Evolutionary conservation across 805 yeast species (phyloP), one percentile per base, ranked within the genome.

Genomic region (Torulaspora indica): DNA sequence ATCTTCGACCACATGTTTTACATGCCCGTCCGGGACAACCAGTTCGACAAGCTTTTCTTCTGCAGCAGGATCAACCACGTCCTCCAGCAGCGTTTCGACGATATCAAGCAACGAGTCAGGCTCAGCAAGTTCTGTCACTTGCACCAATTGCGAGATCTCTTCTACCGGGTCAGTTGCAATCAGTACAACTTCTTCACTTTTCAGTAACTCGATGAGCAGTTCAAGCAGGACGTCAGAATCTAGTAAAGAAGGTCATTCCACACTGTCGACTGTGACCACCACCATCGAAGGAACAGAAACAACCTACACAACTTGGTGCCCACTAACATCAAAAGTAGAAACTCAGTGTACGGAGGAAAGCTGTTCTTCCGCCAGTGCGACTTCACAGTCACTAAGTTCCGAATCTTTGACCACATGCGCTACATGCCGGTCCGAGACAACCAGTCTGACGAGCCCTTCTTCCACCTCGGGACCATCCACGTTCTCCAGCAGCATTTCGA

Each of bases 231-330:
- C 32, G 9, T 5, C 32, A 29, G 15, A 7, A 14, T 6, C n/a
- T 13, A 15, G 15, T 12, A n/a, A 29, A 8, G 17, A 28, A 8
- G 5, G 15, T 10, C 28, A 29, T 10, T 34, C 29, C 15, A 30
- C 31, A 15, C 48, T 32, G 9, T 60, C 69, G 24, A 61, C 70
- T 36, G 55, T 62, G 13, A 63, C 69, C 5, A 54, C 58, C 4
- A 58, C 67, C 4, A 40, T 45, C 10, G 45, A 46, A 15, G 66
- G 72, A 12, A 46, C 48, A 3, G 61, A 40, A 35, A 74, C 73
- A 10, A 56, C 57, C 14, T 75, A 66, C 62, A 68, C 73, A 12
- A 69, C 74, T 5, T 38, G 40, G 40, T 38, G 60, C 33, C 60
- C 61, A 23, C 29, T 52, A 14, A 49, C 54, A 30, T 30, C 39